Base-by-base conservation (phyloP, 148 eudicot species). In the Vaccinium macrocarpon region DNA sequence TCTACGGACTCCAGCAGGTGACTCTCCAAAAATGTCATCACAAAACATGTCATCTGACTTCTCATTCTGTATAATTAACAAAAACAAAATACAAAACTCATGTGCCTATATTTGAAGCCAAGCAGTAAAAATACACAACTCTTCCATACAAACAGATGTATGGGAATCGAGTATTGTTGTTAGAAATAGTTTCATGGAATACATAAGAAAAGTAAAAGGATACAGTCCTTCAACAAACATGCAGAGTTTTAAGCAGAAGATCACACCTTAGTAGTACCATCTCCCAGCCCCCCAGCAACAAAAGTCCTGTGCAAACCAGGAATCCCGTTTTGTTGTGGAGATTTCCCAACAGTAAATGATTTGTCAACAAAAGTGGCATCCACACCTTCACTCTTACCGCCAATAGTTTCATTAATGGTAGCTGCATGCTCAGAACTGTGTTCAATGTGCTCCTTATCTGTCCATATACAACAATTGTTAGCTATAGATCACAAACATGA, bases 21-120 rank as follows among this genome's bases (percentile, higher is more conserved):
- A 95, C 88, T 95, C 98, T 68, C 98, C 98, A 88, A 97, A 97
- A 86, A 97, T 97, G 87, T 95, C 99, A 90, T 97, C 99, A 82
- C 89, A 88, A 76, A 96, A 96, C 94, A 95, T 93, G 86, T 96
- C 98, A 84, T 82, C 83, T 5, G 95, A 95, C 85, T 94, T 92
- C 90, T 97, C 99, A 86, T 94, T 97, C 99, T 97, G 96, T 88
- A 85, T 72, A 76, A 74, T 62, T 80, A 38, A 8, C 64, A 29
- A 68, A 80, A 79, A 27, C 59, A 11, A 59, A 68, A 80, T 76
- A 27, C 59, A 11, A 52, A 42, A 85, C 29, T 84, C 78, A 87
- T 56, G 25, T 15, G 56, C 61, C 74, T 75, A 53, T 50, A 32
- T 76, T 74, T 23, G 42, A 25, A 53, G 27, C 80, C 32, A 82